Percentiles rank a stretch among this genome's conserved stretches.
Conservation (phyloP, 768 basidiomycete species). For the Pulveroboletus sp. region DNA sequence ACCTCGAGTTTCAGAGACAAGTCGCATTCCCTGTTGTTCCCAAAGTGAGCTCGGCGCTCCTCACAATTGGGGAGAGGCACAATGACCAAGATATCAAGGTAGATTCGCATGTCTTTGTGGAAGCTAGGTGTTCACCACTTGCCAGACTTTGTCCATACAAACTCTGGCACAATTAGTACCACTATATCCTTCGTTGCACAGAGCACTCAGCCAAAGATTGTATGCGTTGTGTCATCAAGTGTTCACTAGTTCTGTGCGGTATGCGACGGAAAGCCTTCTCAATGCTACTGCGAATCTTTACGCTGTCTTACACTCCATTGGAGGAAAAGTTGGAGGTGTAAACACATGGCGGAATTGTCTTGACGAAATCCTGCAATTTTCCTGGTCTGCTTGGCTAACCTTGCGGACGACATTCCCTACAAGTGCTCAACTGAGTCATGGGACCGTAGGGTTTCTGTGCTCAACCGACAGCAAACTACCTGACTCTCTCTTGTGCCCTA, state of each 20-base stretch:
- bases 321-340: conserved; percentile 74
- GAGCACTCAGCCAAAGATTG: conserved; percentile 48
- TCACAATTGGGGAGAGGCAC: conserved; percentile 51
- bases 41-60: conserved; percentile 60
- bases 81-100: conserved; percentile 54
- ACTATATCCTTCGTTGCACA: conserved; percentile 64
- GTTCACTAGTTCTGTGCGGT: conserved; percentile 50
- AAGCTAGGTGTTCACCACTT: conserved; percentile 3
- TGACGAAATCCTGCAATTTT: conserved; percentile 62
- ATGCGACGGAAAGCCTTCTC: conserved; percentile 36
- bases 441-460: conserved; percentile 1
- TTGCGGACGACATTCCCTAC: conserved; percentile 57
- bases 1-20: conserved; percentile 81
- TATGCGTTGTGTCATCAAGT: conserved; percentile 50
- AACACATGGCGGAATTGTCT: conserved; percentile 71
- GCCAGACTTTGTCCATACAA: conserved; percentile 41
- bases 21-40: conserved; percentile 64
- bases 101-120: conserved; percentile 1
- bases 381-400: conserved; percentile 55
- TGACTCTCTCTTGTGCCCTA: conserved; percentile 8
- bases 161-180: conserved; percentile 54
- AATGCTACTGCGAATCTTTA: conserved; percentile 55
- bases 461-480: conserved; percentile 9
- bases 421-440: conserved; percentile 29
- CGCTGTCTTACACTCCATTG: conserved; percentile 59